Evolutionary conservation across 1,284 basidiomycete genomes (phyloP), one percentile per base, ranked within the genome.

Genomic region (Gomphus bonarii): DNA sequence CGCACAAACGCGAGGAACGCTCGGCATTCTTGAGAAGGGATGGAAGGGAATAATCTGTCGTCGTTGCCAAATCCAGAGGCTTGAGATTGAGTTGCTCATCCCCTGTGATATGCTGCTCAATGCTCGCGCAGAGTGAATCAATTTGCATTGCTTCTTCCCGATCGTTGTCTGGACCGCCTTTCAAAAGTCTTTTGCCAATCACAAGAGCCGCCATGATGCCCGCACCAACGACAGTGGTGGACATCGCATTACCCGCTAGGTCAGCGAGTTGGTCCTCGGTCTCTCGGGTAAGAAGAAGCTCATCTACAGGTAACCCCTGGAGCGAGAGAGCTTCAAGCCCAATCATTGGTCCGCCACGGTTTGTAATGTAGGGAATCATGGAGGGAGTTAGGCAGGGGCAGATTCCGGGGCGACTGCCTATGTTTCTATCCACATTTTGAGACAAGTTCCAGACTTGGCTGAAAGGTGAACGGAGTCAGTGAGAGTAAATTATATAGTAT

Each of bases 301-400:
- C 91, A 67, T 95, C 88, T 38, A 97, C 84, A 0, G 94, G 94
- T 44, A 97, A 79, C 25, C 94, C 95, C 67, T 97, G 94, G 74
- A 97, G 85, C 3, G 91, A 89, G 25, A 97, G 75, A 0, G 94
- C 94, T 68, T 97, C 94, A 35, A 94, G 72, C 9, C 94, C 94
- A 14, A 95, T 86, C 81, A 97, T 88, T 3, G 94, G 95, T n/a
- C 95, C 94, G 42, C 95, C 95, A 53, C 94, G 91, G 65, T 90
- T 93, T 31, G 95, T 93, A 65, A 97, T 87, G 67, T 93, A 97
- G 0, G 95, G 91, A 61, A 97, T 97, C 88, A 97, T 97, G 36
- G 90, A 88, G 0, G 94, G 94, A 0, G 94, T 97, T 18, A 97
- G 79, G 69, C 94, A 97, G 1, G 91, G 91, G 59, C 87, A 91